A percentile compares a stretch with the other conserved stretches of the same genome.
Evolutionary conservation across 2,329 filamentous ascomycete genomes (phyloP).

Genomic region (Berkeleyomyces basicola): DNA sequence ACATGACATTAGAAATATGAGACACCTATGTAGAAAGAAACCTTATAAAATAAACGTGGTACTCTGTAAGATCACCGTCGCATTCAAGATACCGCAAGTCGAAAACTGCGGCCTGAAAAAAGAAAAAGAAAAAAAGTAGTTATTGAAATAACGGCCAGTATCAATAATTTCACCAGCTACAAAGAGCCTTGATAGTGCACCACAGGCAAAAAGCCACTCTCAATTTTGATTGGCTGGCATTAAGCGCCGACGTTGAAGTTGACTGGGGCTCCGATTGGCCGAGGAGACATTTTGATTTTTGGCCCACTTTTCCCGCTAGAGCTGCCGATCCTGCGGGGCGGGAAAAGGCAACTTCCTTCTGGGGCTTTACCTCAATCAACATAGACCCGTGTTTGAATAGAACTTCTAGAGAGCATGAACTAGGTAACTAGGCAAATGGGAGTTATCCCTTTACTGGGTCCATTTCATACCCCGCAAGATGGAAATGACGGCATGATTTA

Average conservation of each 20-base stretch:
- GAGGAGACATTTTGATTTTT: neutral
- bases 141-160: neutral
- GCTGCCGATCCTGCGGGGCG: neutral
- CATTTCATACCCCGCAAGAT: too few species aligned
- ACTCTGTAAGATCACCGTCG: neutral
- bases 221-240: neutral
- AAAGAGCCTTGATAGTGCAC: neutral
- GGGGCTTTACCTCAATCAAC: neutral
- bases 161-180: neutral
- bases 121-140: neutral
- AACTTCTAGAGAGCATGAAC: too few species aligned
- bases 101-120: too few species aligned
- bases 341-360: neutral
- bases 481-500: too few species aligned
- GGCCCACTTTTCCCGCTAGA: neutral
- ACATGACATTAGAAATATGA: neutral
- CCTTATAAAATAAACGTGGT: neutral
- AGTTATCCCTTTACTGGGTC: too few species aligned
- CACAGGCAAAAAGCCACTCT: neutral
- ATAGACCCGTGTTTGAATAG: too few species aligned
- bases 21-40: neutral
- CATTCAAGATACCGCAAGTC: neutral
- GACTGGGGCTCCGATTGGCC: conserved; percentile 5
- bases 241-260: conserved; percentile 6
- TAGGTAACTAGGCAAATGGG: too few species aligned